A percentile compares a stretch with the other conserved stretches of the same genome.
Evolutionary conservation across 176 grass and related monocot genomes (phyloP).

Genomic region (Oryza glaberrima): DNA sequence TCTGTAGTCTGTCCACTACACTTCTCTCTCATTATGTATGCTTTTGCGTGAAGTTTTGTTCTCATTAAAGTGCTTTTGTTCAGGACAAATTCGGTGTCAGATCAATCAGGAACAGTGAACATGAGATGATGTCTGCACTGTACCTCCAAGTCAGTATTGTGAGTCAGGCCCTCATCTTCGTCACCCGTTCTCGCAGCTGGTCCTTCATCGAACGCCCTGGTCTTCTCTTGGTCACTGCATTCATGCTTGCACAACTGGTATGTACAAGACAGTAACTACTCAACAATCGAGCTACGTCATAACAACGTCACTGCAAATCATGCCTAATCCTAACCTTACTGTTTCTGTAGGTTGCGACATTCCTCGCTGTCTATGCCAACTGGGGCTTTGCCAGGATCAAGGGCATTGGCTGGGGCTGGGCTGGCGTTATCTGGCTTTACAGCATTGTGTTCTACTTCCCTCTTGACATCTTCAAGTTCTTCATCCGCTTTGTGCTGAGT

Average conservation of each 20-base stretch:
- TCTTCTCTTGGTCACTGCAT: constrained; percentile 70
- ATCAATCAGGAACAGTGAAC: constrained; percentile 57
- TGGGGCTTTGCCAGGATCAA: constrained; percentile 92
- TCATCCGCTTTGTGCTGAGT: constrained; percentile 87
- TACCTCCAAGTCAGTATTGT: constrained; percentile 99
- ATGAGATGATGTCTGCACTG: constrained; percentile 88
- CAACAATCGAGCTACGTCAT: neutral
- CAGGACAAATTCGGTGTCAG: constrained; percentile 90
- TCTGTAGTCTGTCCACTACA: neutral
- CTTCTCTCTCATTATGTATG: neutral
- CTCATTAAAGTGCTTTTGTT: constrained; percentile 6
- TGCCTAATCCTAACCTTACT: neutral
- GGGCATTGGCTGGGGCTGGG: constrained; percentile 96
- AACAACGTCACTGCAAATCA: neutral
- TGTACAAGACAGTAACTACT: neutral
- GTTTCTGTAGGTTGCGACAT: constrained; percentile 68
- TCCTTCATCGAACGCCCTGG: constrained; percentile 83
- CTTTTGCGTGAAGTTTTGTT: constrained; percentile 5
- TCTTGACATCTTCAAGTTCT: constrained; percentile 86
- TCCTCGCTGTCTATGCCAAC: constrained; percentile 91
- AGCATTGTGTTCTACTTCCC: constrained; percentile 89
- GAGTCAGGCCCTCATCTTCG: constrained; percentile 94
- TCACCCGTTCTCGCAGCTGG: constrained; percentile 95
- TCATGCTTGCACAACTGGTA: constrained; percentile 90
- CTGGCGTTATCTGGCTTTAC: constrained; percentile 96